A percentile compares a stretch with the other conserved stretches of the same genome.
phyloP scores from a whole-genome alignment of 768 basidiomycete species.

The Mycena filopes region DNA sequence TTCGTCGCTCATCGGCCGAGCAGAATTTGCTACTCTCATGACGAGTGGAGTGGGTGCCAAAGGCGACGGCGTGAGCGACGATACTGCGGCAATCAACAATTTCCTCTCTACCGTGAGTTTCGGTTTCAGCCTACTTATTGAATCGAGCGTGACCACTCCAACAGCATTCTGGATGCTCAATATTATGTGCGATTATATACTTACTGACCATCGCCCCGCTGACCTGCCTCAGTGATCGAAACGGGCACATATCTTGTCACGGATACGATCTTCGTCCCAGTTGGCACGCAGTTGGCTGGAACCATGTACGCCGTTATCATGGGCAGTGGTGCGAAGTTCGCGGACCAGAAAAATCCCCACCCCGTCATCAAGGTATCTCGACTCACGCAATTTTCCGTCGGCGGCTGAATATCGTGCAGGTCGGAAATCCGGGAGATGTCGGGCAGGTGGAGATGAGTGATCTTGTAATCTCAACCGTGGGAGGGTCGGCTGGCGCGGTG shows the following conservation, averaged over 20 bases:
- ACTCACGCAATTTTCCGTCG: neutral
- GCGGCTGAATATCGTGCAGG: neutral
- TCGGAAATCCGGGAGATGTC: neutral
- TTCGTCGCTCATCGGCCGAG: no score
- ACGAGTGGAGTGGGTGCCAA: neutral
- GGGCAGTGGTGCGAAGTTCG: neutral
- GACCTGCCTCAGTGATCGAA: neutral
- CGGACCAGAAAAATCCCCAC: neutral
- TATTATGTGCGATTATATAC: neutral
- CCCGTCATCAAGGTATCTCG: neutral
- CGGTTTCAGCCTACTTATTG: neutral
- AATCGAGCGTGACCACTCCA: neutral
- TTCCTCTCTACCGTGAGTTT: neutral
- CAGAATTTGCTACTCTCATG: neutral
- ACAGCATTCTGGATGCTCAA: neutral
- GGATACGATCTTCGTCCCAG: neutral
- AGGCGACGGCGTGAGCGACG: neutral
- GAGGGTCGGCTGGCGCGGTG: slow-evolving; percentile 9
- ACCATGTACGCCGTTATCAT: neutral
- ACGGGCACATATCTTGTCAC: neutral
- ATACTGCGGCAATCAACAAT: neutral
- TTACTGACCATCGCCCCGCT: neutral
- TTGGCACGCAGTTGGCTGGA: neutral
- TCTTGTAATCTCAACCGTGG: neutral
- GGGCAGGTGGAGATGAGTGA: slow-evolving; percentile 1